Evolutionary conservation across 2,329 filamentous ascomycete genomes (phyloP).

Genomic region (Periconia digitata): DNA sequence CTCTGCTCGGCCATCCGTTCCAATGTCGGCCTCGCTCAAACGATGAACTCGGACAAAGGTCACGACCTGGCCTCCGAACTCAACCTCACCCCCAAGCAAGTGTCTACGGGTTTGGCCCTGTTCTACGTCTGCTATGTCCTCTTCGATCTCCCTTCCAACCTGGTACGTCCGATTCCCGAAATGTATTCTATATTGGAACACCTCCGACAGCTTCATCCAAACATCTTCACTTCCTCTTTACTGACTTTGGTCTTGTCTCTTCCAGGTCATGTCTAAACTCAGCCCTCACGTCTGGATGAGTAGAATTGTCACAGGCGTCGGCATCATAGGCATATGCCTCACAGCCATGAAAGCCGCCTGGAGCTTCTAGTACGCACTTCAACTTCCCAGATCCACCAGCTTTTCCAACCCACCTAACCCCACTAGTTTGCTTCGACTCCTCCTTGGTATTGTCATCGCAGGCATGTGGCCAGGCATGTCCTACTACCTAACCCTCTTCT

Average conservation of each 20-base stretch:
- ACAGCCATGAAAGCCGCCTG: slow-evolving; percentile 78
- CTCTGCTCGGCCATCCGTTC: slow-evolving; percentile 88
- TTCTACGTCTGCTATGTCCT: slow-evolving; percentile 93
- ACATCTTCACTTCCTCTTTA: too few relatives aligned
- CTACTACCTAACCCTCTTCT: slow-evolving; percentile 89
- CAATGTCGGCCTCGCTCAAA: slow-evolving; percentile 91
- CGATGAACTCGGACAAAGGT: slow-evolving; percentile 73
- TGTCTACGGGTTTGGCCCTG: slow-evolving; percentile 79
- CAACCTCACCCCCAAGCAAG: slow-evolving; percentile 70
- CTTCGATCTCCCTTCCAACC: slow-evolving; percentile 85
- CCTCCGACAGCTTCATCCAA: too few relatives aligned
- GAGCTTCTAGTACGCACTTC: slow-evolving; percentile 69
- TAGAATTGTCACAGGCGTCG: slow-evolving; percentile 84
- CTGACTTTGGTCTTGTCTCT: too few relatives aligned
- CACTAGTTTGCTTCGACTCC: slow-evolving; percentile 69
- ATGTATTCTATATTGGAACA: too few relatives aligned
- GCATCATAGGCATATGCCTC: slow-evolving; percentile 80
- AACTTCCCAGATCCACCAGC: neutral
- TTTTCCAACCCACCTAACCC: neutral
- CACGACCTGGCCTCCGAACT: slow-evolving; percentile 78
- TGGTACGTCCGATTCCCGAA: too few relatives aligned
- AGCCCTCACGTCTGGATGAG: slow-evolving; percentile 91
- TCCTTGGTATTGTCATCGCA: slow-evolving; percentile 84
- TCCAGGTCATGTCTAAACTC: slow-evolving; percentile 82
- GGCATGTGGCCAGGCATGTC: slow-evolving; percentile 97